Evolutionary conservation across 2,329 filamentous ascomycete genomes (phyloP).

Genomic region (Stemphylium beticola): DNA sequence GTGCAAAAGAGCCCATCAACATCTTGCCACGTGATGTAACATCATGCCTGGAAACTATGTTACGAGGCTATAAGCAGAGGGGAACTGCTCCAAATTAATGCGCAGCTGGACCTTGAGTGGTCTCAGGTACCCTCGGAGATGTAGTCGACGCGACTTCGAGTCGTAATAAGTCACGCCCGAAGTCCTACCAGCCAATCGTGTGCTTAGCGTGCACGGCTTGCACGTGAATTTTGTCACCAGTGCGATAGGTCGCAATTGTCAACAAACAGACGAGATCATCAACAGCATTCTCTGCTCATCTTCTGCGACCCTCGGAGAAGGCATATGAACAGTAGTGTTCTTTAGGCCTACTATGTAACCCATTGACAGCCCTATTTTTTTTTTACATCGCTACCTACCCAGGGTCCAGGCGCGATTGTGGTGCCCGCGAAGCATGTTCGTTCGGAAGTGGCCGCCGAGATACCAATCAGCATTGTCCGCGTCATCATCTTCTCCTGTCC

Average conservation of each 20-base stretch:
- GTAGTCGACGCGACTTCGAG: conserved; percentile 4
- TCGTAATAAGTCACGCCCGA: neutral
- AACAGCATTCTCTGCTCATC: neutral
- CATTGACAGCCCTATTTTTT: neutral
- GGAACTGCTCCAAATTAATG: neutral
- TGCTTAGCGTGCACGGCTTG: neutral
- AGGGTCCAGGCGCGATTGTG: neutral
- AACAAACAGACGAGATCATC: neutral
- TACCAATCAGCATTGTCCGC: neutral
- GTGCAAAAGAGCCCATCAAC: neutral
- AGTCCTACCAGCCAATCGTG: conserved; percentile 7
- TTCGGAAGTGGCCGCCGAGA: neutral
- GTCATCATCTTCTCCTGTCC: neutral
- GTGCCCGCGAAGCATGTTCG: neutral
- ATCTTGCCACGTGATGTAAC: neutral
- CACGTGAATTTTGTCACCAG: neutral
- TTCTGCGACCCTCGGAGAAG: neutral
- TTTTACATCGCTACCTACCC: neutral
- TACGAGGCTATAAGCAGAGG: neutral
- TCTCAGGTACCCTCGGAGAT: neutral
- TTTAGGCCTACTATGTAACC: neutral
- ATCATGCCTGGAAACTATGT: neutral
- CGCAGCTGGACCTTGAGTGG: neutral
- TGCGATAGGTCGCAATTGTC: neutral
- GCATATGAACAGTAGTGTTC: too few species aligned